Percentiles rank a stretch among this genome's conserved stretches.
These are phyloP conservation scores for Populus pruinosa DNA, from an alignment of 345 rosid species.

Conservation along the genomic window DNA sequence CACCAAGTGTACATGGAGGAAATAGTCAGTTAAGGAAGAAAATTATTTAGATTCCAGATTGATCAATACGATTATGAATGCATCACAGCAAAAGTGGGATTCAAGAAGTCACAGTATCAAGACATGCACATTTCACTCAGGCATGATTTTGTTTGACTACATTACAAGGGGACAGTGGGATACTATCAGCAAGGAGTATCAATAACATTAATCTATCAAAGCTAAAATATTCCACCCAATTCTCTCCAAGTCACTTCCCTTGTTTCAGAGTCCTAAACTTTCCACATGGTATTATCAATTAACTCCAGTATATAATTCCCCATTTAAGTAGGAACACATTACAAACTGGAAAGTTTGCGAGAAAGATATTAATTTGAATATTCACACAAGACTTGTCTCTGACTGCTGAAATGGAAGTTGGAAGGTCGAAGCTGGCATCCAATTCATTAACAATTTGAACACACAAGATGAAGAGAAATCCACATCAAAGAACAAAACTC, in stretches of 20 bases:
- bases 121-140: background rate
- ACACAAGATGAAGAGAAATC: background rate
- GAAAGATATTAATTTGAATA: background rate
- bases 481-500: background rate
- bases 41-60: background rate
- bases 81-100: background rate
- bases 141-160: background rate
- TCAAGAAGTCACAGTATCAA: background rate
- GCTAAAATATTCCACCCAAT: background rate
- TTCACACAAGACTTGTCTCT: background rate
- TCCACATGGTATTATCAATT: background rate
- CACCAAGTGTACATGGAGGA: background rate
- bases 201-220: background rate
- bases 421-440: background rate
- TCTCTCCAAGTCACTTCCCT: background rate
- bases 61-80: background rate
- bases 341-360: background rate
- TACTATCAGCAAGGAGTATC: background rate
- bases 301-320: background rate
- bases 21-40: background rate
- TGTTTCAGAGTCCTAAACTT: background rate
- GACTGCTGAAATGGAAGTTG: background rate
- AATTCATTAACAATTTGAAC: background rate
- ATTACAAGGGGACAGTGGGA: background rate
- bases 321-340: background rate